Evolutionary conservation across 1,139 yeast genomes (phyloP).

Genomic region (Pichia sp.): DNA sequence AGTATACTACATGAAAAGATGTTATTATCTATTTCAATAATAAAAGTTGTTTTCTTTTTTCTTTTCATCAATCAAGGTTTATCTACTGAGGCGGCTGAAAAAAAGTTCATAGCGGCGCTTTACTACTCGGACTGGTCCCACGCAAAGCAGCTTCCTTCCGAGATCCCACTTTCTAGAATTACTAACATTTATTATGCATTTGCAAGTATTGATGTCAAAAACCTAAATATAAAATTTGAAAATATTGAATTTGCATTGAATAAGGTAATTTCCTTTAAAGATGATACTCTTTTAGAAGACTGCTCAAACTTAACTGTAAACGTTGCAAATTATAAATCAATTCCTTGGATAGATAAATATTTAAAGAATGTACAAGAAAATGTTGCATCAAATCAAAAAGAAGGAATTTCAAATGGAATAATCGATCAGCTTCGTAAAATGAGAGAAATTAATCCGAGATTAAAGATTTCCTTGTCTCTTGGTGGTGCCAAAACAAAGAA

Average conservation of each 20-base stretch:
- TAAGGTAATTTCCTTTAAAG: too few species aligned
- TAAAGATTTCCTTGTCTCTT: slow-evolving; percentile 64
- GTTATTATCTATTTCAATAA: too few species aligned
- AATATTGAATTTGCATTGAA: too few species aligned
- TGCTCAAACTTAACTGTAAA: not conserved
- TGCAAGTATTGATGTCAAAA: slow-evolving; percentile 45
- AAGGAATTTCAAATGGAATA: slow-evolving; percentile 18
- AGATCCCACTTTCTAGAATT: slow-evolving; percentile 50
- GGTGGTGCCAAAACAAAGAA: slow-evolving; percentile 82
- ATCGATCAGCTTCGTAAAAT: slow-evolving; percentile 51
- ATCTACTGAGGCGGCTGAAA: too few species aligned
- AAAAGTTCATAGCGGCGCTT: slow-evolving; percentile 17
- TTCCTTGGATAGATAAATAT: slow-evolving; percentile 7
- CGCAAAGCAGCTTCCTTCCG: slow-evolving; percentile 61
- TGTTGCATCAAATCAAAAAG: too few species aligned
- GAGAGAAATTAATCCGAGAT: slow-evolving; percentile 41
- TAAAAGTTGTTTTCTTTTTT: too few species aligned
- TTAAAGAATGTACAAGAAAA: not conserved
- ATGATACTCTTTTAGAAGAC: too few species aligned
- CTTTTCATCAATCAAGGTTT: too few species aligned
- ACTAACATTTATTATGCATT: slow-evolving; percentile 80
- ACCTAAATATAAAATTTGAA: slow-evolving; percentile 36
- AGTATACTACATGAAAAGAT: too few species aligned
- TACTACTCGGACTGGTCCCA: slow-evolving; percentile 69
- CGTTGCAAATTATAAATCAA: not conserved